Evolutionary conservation across 257 asterid genomes (phyloP), one percentile per base, ranked within the genome.

Genomic region (Coffea canephora): DNA sequence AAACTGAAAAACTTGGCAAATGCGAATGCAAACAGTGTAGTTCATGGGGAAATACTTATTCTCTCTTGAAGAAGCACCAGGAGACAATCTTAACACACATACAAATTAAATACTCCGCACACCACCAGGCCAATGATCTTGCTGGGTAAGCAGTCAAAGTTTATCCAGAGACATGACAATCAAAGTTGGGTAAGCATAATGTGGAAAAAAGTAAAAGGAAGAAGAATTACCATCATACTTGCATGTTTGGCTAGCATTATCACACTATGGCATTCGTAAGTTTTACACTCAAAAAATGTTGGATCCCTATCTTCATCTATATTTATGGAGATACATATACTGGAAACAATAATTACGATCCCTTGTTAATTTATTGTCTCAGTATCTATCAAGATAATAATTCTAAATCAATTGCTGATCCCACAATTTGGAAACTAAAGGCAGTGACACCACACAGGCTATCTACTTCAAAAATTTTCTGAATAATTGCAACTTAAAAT

Each of bases 401-500:
- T 6, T 69, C 50, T 5, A 36, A 25, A 59, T 74, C n/a, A 34
- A 73, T 27, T 15, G 16, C 46, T 23, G 21, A 19, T 55, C 39
- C 31, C 31, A 6, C 8, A 23, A 9, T 10, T 74, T 6, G 18
- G 23, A 36, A n/a, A 59, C 43, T 39, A 8, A 59, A 10, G 64
- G n/a, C 23, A 10, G 52, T 12, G 19, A 19, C 77, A 55, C 46
- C 1, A 54, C 48, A 27, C 34, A 41, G 12, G 14, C 3, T 34
- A 31, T 23, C 25, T 31, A 15, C 6, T 50, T 39, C 15, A 69
- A 78, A 69, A 4, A 1, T 55, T 55, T 27, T 54, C 81, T 23
- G 76, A 9, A 69, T 67, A 27, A 55, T 11, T 59, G 45, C 13
- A 75, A 41, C 36, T 68, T 55, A 55, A 54, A 65, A 67, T 80